phyloP scores from a whole-genome alignment of 75 land plant species.

The Sequoia sempervirens region DNA sequence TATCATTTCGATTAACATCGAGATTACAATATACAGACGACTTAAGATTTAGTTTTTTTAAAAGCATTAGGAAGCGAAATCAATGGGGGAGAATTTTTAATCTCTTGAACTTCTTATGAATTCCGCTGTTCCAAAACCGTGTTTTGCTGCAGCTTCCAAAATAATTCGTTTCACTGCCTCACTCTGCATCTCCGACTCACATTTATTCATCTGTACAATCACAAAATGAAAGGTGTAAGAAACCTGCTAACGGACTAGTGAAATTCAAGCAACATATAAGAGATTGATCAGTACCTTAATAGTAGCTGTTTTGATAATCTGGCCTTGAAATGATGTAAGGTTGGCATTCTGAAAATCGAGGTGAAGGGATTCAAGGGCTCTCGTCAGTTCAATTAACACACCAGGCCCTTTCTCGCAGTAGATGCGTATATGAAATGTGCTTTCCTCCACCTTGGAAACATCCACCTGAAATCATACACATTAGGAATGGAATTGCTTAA shows the following conservation, averaged over 20 bases:
- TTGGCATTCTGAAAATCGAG: not conserved
- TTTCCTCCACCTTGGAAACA: not conserved
- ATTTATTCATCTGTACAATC: not conserved
- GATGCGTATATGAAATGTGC: not conserved
- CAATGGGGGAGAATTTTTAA: no score
- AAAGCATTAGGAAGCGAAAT: no score
- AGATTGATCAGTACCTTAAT: constrained; percentile 20
- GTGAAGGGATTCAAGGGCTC: not conserved
- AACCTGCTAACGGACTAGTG: not conserved
- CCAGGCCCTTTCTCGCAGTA: not conserved
- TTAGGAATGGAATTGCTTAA: not conserved
- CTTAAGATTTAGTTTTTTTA: no score
- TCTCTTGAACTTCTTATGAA: no score
- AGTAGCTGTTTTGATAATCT: constrained; percentile 30
- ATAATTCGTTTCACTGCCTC: not conserved
- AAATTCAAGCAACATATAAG: no score
- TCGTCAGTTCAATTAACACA: not conserved
- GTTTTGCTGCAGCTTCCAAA: not conserved
- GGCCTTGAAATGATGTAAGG: constrained; percentile 27
- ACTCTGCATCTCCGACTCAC: not conserved
- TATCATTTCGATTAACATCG: no score
- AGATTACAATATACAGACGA: no score
- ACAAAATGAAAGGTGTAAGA: not conserved
- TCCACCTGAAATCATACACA: not conserved
- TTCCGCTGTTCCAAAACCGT: not conserved